Evolutionary conservation across 2,329 filamentous ascomycete species (phyloP), one percentile per base, ranked within the genome.

Genomic region (Coleophoma eucalyptorum): DNA sequence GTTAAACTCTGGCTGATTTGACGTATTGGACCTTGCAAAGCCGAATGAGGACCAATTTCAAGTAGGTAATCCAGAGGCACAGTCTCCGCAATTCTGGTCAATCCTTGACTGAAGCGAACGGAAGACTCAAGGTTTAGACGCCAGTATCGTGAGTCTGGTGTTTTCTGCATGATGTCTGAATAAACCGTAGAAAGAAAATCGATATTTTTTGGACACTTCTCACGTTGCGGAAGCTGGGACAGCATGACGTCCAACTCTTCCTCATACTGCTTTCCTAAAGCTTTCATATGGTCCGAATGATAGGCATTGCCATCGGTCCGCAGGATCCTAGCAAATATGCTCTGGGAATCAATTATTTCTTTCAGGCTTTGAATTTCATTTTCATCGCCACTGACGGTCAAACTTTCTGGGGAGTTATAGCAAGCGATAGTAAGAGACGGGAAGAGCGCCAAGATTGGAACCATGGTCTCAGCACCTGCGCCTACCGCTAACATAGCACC

Each of bases 1-100:
- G n/a, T n/a, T n/a, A n/a, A n/a, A n/a, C n/a, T n/a, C n/a, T n/a
- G n/a, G n/a, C n/a, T n/a, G n/a, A n/a, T n/a, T 18, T 46, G 20
- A 33, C 5, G 5, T 10, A 33, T 8, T 13, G 43, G 4, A 65
- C 35, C 3, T 62, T 60, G 1, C 3, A 65, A 54, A 1, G 61
- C 52, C 12, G 61, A 58, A 31, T 66, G 64, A 2, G 63, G 63
- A 2, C 62, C 61, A 35, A 66, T 50, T 35, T 66, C 64, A 35
- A 46, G n/a, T 16, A 35, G 13, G 19, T 19, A 7, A 6, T 43
- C n/a, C n/a, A n/a, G n/a, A n/a, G n/a, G n/a, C n/a, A n/a, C n/a
- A n/a, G n/a, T n/a, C n/a, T n/a, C n/a, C n/a, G n/a, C n/a, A n/a
- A n/a, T n/a, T n/a, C n/a, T n/a, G n/a, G n/a, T n/a, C 16, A 46